Evolutionary conservation across 2,329 filamentous ascomycete genomes (phyloP), one percentile per base, ranked within the genome.

Genomic region (Sporothrix brunneoviolacea): DNA sequence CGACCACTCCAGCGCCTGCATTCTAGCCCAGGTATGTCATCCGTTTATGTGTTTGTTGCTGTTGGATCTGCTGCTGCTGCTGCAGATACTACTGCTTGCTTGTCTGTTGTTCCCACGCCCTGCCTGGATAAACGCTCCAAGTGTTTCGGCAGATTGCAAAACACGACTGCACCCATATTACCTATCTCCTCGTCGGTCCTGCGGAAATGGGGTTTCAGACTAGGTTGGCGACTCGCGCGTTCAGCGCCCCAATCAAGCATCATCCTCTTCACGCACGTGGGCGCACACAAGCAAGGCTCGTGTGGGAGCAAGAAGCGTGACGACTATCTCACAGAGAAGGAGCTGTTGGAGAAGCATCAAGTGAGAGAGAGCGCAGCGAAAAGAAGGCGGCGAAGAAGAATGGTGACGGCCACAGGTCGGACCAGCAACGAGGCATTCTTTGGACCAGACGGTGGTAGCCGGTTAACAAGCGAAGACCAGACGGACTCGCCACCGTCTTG

Each of bases 101-200:
- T 30, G 41, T 21, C 16, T 18, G 10, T 22, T 22, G 32, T 24
- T 30, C 18, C 12, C n/a, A 10, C 43, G 36, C 16, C 18, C 32
- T 47, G 4, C 32, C 42, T 47, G 42, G 50, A 40, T 52, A 52
- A 52, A 47, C n/a, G 15, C 35, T 40, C 19, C 44, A 45, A 13
- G 15, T 56, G 54, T 58, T 56, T 61, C 63, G 62, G 63, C 63
- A 65, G 59, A 62, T 65, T 60, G 52, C 54, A 42, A 15, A 54
- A 35, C 18, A 38, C 18, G 24, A 18, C 37, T 47, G 38, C 36
- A 48, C 46, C 45, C 58, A 64, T 59, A 61, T 60, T 60, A 52
- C 54, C 55, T 46, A 44, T 50, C 53, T 51, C 15, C 13, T 54
- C 50, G 43, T 62, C 63, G 61, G 62, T 50, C 62, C 56, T 65